These are phyloP conservation scores for Stagonosporopsis chrysanthemi DNA, from an alignment of 2,329 filamentous ascomycete species.

Conservation along the genomic window DNA sequence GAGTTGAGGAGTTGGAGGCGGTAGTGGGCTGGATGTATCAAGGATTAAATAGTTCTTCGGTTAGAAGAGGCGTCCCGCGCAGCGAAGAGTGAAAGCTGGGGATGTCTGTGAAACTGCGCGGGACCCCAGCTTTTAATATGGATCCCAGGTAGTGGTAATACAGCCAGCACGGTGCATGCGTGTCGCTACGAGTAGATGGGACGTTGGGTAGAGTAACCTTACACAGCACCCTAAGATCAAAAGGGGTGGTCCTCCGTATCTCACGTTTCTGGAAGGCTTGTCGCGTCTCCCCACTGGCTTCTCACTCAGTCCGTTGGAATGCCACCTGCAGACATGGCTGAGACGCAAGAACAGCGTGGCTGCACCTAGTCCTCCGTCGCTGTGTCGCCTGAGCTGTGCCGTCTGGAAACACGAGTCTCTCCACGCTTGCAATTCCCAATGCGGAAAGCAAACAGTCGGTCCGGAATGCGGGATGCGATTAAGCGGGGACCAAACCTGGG, in stretches of 20 bases:
- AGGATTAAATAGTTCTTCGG: constrained; percentile 25
- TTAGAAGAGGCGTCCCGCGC: constrained; percentile 32
- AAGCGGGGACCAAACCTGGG: constrained; percentile 39
- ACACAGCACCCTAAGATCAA: constrained; percentile 34
- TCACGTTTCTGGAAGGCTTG: constrained; percentile 44
- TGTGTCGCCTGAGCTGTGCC: constrained; percentile 22
- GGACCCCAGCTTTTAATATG: constrained; percentile 44
- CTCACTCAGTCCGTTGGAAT: constrained; percentile 5
- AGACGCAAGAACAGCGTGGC: constrained; percentile 14
- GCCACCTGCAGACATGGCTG: constrained; percentile 22
- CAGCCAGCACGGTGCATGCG: constrained; percentile 35
- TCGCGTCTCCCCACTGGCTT: constrained; percentile 24
- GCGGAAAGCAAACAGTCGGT: constrained; percentile 41
- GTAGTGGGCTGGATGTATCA: constrained; percentile 13
- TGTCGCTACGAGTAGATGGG: constrained; percentile 39
- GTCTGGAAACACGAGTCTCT: constrained; percentile 13
- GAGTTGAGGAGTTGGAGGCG: constrained; percentile 4
- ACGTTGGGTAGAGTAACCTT: constrained; percentile 44
- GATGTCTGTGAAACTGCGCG: constrained; percentile 32
- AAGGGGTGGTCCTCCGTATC: constrained; percentile 40
- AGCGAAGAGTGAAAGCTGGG: constrained; percentile 33
- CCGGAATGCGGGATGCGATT: constrained; percentile 30
- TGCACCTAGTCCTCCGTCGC: constrained; percentile 1
- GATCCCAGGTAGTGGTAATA: constrained; percentile 37
- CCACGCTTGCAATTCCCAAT: constrained; percentile 17